Evolutionary conservation across 2,329 filamentous ascomycete genomes (phyloP).

Genomic region (Ceratocystiopsis minuta): DNA sequence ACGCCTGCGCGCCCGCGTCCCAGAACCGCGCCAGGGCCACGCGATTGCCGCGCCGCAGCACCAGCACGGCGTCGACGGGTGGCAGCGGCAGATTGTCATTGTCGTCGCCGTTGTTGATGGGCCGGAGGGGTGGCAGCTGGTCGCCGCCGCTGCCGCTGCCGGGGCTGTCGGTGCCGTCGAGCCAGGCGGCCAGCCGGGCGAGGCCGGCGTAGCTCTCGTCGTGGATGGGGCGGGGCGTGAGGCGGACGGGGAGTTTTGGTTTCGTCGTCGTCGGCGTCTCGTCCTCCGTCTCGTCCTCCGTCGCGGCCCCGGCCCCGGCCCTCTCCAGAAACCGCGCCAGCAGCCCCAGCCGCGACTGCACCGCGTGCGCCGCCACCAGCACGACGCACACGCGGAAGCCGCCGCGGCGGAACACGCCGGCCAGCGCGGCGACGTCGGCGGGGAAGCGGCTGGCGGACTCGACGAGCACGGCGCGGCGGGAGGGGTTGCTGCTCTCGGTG

Average conservation of each 20-base stretch:
- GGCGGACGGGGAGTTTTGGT: conserved; percentile 17
- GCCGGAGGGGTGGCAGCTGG: no score
- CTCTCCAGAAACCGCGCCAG: conserved; percentile 22
- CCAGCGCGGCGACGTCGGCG: conserved; percentile 22
- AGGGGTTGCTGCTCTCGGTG: background rate
- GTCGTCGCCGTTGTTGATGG: no score
- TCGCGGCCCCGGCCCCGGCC: conserved; percentile 8
- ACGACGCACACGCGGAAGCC: conserved; percentile 23
- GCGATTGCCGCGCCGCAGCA: conserved; percentile 21
- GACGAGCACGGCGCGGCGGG: conserved; percentile 20
- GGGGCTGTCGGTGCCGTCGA: conserved; percentile 16
- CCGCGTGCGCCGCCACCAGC: conserved; percentile 23
- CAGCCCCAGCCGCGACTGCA: conserved; percentile 24
- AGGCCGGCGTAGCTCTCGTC: conserved; percentile 26
- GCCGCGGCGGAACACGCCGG: conserved; percentile 15
- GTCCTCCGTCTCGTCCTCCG: conserved; percentile 13
- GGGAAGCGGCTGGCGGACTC: conserved; percentile 28
- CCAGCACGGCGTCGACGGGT: conserved; percentile 17
- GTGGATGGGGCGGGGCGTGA: conserved; percentile 27
- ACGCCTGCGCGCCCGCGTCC: background rate
- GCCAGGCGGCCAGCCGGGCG: conserved; percentile 18
- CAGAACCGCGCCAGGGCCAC: conserved; percentile 15
- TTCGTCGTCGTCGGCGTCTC: background rate
- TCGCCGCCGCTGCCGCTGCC: background rate
- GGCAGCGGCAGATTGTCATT: background rate